Conservation (phyloP, 805 yeast genomes). For the Metschnikowia cubensis region DNA sequence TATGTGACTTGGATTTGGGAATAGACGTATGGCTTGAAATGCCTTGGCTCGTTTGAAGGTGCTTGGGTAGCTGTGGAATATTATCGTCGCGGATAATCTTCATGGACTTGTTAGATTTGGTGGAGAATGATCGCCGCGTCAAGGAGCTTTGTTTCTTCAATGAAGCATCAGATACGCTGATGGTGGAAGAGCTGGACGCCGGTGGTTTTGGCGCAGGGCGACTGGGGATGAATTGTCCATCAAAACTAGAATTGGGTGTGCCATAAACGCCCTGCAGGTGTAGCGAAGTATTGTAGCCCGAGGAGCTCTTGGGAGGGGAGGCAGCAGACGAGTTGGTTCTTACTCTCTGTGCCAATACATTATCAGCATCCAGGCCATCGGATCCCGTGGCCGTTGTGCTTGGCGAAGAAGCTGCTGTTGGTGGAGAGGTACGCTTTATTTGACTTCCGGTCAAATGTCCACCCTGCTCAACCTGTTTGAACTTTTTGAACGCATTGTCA, state of each 20-base stretch:
- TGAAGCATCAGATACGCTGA: background rate
- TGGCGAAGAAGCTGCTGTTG: constrained; percentile 26
- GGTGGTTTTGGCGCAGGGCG: constrained; percentile 69
- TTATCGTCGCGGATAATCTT: constrained; percentile 13
- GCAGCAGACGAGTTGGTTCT: background rate
- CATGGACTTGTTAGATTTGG: constrained; percentile 32
- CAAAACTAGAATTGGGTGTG: constrained; percentile 14
- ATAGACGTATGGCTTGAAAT: constrained; percentile 9
- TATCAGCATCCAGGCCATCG: constrained; percentile 3
- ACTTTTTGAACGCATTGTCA: constrained; percentile 42
- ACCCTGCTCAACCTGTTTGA: constrained; percentile 25
- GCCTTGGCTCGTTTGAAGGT: background rate
- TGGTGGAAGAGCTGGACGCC: background rate
- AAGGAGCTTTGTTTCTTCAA: background rate
- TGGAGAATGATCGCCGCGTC: constrained; percentile 29
- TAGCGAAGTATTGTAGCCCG: background rate
- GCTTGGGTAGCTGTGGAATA: constrained; percentile 19
- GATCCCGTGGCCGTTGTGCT: constrained; percentile 26
- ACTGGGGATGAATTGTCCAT: constrained; percentile 53
- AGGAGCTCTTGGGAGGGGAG: background rate
- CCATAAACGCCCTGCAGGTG: background rate
- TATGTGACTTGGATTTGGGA: constrained; percentile 43
- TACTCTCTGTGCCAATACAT: background rate
- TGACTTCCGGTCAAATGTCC: constrained; percentile 1
- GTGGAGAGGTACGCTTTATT: constrained; percentile 18